Conservation (phyloP, 1,139 yeast genomes). For the Sugiyamaella castrensis region DNA sequence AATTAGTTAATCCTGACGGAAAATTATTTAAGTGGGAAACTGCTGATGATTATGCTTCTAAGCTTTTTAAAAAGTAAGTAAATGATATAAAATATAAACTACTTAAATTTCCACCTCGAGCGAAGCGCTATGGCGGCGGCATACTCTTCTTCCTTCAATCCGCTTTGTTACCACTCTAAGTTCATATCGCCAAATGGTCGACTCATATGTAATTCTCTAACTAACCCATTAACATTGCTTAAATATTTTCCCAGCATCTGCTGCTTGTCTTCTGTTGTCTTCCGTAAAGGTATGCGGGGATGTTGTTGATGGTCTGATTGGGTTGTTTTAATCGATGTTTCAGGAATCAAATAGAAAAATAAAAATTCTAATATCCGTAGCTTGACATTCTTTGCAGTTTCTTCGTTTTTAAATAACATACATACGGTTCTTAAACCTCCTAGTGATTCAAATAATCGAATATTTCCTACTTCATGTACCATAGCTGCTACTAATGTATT, state of each 20-base stretch:
- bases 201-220: conserved; percentile 44
- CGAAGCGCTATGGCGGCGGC: no score
- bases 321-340: conserved; percentile 37
- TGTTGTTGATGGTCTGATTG: conserved; percentile 14
- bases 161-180: conserved; percentile 42
- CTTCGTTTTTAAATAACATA: conserved; percentile 39
- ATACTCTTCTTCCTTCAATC: no score
- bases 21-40: conserved; percentile 49
- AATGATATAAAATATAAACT: neutral
- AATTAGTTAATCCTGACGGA: conserved; percentile 52
- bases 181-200: conserved; percentile 50
- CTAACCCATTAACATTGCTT: conserved; percentile 47
- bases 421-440: conserved; percentile 60
- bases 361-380: conserved; percentile 69
- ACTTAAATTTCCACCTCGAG: no score
- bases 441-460: conserved; percentile 57
- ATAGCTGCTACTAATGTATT: conserved; percentile 60
- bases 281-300: conserved; percentile 29
- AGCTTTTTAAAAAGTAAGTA: neutral
- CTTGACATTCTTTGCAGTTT: conserved; percentile 40
- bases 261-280: conserved; percentile 53
- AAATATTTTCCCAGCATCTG: conserved; percentile 48
- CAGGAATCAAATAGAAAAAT: conserved; percentile 71
- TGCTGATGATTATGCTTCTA: conserved; percentile 17
- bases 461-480: conserved; percentile 54